Base-by-base conservation (phyloP, 768 basidiomycete species). In the Macrolepiota albuminosa region DNA sequence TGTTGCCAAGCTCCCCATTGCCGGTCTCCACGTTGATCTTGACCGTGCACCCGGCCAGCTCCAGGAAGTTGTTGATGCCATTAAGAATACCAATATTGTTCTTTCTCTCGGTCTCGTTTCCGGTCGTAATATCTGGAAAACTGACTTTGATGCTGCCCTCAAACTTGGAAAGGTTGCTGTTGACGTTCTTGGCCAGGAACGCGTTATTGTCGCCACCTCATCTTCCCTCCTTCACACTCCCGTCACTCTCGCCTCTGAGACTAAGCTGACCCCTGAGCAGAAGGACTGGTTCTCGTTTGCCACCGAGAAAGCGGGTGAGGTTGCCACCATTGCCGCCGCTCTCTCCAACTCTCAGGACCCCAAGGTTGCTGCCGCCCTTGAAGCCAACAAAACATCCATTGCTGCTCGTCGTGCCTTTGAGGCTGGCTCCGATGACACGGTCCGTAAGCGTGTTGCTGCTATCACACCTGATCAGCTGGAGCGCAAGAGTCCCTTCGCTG, bases 121-220 rank as follows among this genome's bases (percentile, higher is more conserved):
- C 48, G 97, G 97, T 57, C 94, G 97, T 72, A 98, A 98, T 83
- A 93, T 99, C 80, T 99, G 97, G 97, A 99, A 98, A 86, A 89
- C 86, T 63, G 95, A 98, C 77, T 88, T 98, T 68, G 78, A 81
- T 63, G 86, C 85, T 57, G 88, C 93, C 59, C 83, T 95, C 76
- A 87, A 88, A 72, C 76, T 84, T 50, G 92, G 84, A 58, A 88
- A 95, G 78, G 89, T 87, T 74, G 95, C 93, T 50, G 79, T 97
- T 67, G 85, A 87, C 56, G 80, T 79, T 45, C 88, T 98, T 68
- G 95, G 95, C 60, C 76, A 81, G 62, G 88, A 91, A 62, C 92
- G 95, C 63, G 91, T 98, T 72, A 86, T 98, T 69, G 80, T 97
- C 68, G 93, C 93, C 42, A 94, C 97, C 43, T 98, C 97, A 6